Base-by-base conservation (phyloP, 306 rosid species). In the Mimosa bimucronata region DNA sequence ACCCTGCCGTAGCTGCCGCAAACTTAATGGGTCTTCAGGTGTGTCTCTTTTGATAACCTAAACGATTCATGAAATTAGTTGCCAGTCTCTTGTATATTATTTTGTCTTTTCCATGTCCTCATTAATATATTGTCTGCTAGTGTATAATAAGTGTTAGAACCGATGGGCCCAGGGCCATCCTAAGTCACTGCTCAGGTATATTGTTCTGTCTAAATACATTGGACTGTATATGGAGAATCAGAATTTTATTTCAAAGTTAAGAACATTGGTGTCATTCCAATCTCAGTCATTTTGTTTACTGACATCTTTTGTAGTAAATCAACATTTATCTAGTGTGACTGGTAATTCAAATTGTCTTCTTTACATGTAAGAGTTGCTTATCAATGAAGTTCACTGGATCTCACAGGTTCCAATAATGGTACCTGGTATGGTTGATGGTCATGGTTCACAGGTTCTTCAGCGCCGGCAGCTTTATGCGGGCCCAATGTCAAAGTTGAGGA, bases 401-500 rank as follows among this genome's bases (percentile, higher is more conserved):
- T 18, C 41, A 75, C 86, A 95, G 98, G 84, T 85, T 78, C 87
- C 94, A 23, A 44, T 85, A 84, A 34, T 95, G 90, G 83, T 89
- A 28, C 90, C 98, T 83, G 88, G 97, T 29, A 86, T 91, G 89
- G 93, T 87, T 77, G 99, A 96, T 83, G 99, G 98, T 71, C 90
- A 88, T 61, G 91, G 93, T 78, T 81, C 96, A 3, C 96, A 89
- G 80, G 81, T 86, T 70, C 77, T 92, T 84, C 96, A 93, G 86
- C 91, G 99, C 50, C 88, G 97, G 48, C 98, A 91, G 82, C 90
- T 96, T 28, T 96, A 93, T 86, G 80, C 94, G 72, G 91, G 87
- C 58, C 85, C 94, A 10, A 93, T 93, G 99, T 93, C 99, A 44
- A 96, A 96, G 92, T 79, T 96, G 87, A 91, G 99, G 81, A 65